Base-by-base conservation (phyloP, 208 protist species). In the Paratrypanosoma confusum region DNA sequence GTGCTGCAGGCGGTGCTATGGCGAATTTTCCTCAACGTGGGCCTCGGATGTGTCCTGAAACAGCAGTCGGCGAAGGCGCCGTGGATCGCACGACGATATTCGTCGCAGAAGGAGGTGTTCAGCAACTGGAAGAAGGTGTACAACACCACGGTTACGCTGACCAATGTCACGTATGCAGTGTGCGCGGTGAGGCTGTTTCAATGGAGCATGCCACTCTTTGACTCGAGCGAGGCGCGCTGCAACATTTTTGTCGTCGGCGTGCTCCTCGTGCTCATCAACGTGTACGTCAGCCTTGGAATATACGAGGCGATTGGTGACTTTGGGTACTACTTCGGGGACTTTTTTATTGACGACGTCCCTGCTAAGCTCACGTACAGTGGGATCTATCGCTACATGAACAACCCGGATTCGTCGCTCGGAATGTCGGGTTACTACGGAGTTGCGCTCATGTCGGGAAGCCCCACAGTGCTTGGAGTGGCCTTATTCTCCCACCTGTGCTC, bases 371-470 rank as follows among this genome's bases (percentile, higher is more conserved):
- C 72, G 36, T 97, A 97, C 57, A 80, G 64, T 29, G 90, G 91
- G 43, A 93, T 96, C 18, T 96, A 96, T 55, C 71, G 94, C 37
- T 97, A 91, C 48, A 47, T 97, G n/a, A 96, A 96, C 67, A 95
- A 96, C 65, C 92, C 90, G 1, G 83, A 97, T 42, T 63, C 66
- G 6, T 72, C 83, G 2, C 79, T 90, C 8, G 93, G 89, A 10
- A 90, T 90, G 56, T 72, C 83, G 3, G 81, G 65, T 17, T 93
- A 85, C 40, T 95, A 96, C 51, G 90, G 88, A 24, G 29, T 90
- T 1, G 80, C 88, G 3, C 41, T 95, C 11, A 79, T 97, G 5
- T 81, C 81, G 10, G 72, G 80, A n/a, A 94, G 71, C 53, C 49
- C 52, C 0, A 39, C 39, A 23, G 51, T 96, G 27, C 58, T 95